Evolutionary conservation across 331 rosid genomes (phyloP), one percentile per base, ranked within the genome.

Genomic region (Quercus tomentella): DNA sequence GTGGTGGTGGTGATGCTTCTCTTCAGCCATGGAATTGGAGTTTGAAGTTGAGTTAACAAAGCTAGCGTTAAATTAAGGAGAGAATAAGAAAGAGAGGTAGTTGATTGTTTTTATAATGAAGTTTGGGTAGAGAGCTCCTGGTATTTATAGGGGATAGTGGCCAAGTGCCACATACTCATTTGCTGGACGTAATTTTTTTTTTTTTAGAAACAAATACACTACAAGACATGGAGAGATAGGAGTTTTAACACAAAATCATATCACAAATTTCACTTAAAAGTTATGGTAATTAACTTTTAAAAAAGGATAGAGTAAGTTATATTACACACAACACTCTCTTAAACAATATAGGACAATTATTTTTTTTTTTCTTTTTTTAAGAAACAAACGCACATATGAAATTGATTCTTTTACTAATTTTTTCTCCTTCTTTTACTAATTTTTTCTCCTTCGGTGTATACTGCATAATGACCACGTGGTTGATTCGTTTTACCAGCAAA

Each of bases 1-100:
- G 62, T 17, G 7, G 1, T 31, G 49, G 74, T 41, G 45, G 45
- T 79, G 89, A 80, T 82, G 89, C 74, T 65, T 70, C 74, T 86
- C 91, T 43, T 89, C 92, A 57, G 94, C 62, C 96, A 91, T 89
- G 75, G 56, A 0, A 22, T 56, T 31, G 68, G 52, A 7, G 41
- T 6, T 9, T n/a, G 1, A 20, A 15, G 35, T 67, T 7, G 45
- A 8, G 45, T 8, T 41, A 41, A 8, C 45, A 41, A 41, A 41
- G 12, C 45, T 41, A 8, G 45, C 12, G 45, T 41, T 41, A 41
- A 41, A 41, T 41, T 41, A 8, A 41, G 45, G 12, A 8, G 3
- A 41, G 45, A 22, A 4, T 2, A 8, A 41, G 11, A 18, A 23
- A 3, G 11, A 17, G 26, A 67, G 22, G 15, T 20, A 3, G 11